phyloP scores from a whole-genome alignment of 257 asterid genomes.

The Rubia yunnanensis region DNA sequence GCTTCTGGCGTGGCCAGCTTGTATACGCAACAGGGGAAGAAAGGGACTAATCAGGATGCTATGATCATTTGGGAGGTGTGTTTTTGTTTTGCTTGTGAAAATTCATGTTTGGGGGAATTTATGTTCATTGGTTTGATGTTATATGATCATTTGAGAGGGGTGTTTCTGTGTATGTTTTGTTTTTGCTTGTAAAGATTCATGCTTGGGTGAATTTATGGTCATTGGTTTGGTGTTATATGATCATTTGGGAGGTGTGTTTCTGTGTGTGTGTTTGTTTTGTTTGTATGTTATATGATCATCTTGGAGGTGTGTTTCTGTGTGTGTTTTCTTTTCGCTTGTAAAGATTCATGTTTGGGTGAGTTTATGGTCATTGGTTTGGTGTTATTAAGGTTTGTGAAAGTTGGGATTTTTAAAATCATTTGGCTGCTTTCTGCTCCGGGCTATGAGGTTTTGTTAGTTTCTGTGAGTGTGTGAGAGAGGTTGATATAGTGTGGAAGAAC shows the following conservation, averaged over 20 bases:
- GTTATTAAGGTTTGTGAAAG: not conserved
- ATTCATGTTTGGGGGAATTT: not conserved
- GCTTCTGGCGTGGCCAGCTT: slow-evolving; percentile 51
- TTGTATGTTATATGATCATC: no score
- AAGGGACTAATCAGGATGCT: slow-evolving; percentile 95
- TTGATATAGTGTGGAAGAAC: not conserved
- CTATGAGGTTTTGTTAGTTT: not conserved
- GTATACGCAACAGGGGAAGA: slow-evolving; percentile 93
- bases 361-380: not conserved
- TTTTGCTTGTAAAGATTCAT: not conserved
- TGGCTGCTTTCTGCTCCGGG: not conserved
- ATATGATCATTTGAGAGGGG: no score
- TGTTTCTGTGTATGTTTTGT: no score
- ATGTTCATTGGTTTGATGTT: not conserved
- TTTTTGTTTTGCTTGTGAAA: slow-evolving; percentile 8
- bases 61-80: slow-evolving; percentile 98
- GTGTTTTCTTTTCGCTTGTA: no score
- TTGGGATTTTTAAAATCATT: not conserved
- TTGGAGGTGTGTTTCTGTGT: no score
- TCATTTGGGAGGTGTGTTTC: no score
- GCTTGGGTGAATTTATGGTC: no score
- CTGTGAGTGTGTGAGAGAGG: not conserved
- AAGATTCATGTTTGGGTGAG: no score
- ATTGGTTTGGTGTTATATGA: no score
- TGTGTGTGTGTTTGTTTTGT: no score